Evolutionary conservation across 2,329 filamentous ascomycete genomes (phyloP), one percentile per base, ranked within the genome.

Genomic region (Diatrype stigma): DNA sequence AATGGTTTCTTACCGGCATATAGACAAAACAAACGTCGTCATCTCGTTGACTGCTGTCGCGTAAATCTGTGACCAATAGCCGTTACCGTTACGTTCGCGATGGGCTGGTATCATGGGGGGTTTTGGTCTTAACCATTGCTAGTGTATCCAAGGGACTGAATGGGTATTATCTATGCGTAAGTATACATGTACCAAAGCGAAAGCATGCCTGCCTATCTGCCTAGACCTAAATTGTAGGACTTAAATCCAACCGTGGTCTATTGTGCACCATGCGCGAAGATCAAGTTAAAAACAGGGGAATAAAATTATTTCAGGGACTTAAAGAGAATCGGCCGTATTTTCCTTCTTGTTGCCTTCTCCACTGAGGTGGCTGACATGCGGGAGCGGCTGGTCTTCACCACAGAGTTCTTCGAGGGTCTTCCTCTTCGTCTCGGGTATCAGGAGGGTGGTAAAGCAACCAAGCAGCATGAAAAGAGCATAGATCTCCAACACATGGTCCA

Each of bases 401-500:
- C 76, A 73, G 34, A 89, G 73, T 66, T 84, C 77, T 66, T 89
- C 88, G 30, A 92, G 78, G 1, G 86, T 88, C 76, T 85, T 85
- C 51, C 85, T 75, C 73, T 87, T 89, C 19, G 85, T 90, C 75
- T 90, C 87, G 7, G 85, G 85, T 52, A 90, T 88, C 51, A 89
- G 71, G 1, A 88, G 69, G 1, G 85, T 85, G 10, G 85, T 87
- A 64, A 86, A 77, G 70, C 81, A 74, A 51, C 88, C 88, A 51
- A 82, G 73, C 32, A 90, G 76, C 87, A 90, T 91, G 76, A 92
- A 90, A 26, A 89, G 75, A 6, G 86, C 85, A 63, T 78, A 80
- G 60, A 90, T 90, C 75, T 89, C 75, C 63, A 91, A 81, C 38
- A 90, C 86, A 67, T 90, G 87, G 71, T 90, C 78, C 68, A 91